phyloP scores from a whole-genome alignment of 352 stramenopile genomes.

The Globisporangium takayamanum region DNA sequence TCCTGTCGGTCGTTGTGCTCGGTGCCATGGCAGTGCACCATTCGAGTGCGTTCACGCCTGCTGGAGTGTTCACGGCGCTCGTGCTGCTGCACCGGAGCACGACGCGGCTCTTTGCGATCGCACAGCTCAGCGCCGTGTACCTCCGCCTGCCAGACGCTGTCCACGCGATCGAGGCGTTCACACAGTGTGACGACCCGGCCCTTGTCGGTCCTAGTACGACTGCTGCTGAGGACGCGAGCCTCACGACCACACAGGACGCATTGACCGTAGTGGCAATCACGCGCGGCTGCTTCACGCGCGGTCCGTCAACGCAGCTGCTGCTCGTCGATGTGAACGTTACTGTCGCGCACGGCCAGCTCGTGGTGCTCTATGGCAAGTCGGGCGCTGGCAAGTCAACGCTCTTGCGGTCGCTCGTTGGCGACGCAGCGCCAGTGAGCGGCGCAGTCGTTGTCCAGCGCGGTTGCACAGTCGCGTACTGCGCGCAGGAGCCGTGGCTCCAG shows the following conservation, averaged over 20 bases:
- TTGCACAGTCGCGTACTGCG: slow-evolving; percentile 17
- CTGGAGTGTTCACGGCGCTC: slow-evolving; percentile 27
- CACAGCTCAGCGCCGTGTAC: slow-evolving; percentile 1
- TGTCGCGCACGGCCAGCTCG: slow-evolving; percentile 2
- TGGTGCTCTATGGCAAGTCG: slow-evolving; percentile 10
- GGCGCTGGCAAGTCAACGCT: slow-evolving; percentile 17
- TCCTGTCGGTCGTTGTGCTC: slow-evolving; percentile 34
- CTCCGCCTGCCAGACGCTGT: background rate
- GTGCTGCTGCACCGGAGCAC: slow-evolving; percentile 29
- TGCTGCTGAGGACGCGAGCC: too few relatives aligned
- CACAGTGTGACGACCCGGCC: background rate
- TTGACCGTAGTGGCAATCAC: background rate
- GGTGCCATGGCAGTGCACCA: slow-evolving; percentile 28
- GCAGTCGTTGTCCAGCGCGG: slow-evolving; percentile 3
- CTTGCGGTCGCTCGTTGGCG: slow-evolving; percentile 2
- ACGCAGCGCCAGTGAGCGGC: slow-evolving; percentile 7
- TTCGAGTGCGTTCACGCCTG: slow-evolving; percentile 19
- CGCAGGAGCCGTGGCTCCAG: slow-evolving; percentile 78
- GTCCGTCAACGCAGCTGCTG: background rate
- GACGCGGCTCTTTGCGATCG: slow-evolving; percentile 22
- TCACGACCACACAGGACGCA: background rate
- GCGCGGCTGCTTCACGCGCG: slow-evolving; percentile 1
- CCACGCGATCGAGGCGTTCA: background rate
- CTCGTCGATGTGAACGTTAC: slow-evolving; percentile 6
- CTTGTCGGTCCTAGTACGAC: background rate